A percentile compares a stretch with the other conserved stretches of the same genome.
phyloP scores from a whole-genome alignment of 2,329 filamentous ascomycete species.

The Epichloe glyceriae region DNA sequence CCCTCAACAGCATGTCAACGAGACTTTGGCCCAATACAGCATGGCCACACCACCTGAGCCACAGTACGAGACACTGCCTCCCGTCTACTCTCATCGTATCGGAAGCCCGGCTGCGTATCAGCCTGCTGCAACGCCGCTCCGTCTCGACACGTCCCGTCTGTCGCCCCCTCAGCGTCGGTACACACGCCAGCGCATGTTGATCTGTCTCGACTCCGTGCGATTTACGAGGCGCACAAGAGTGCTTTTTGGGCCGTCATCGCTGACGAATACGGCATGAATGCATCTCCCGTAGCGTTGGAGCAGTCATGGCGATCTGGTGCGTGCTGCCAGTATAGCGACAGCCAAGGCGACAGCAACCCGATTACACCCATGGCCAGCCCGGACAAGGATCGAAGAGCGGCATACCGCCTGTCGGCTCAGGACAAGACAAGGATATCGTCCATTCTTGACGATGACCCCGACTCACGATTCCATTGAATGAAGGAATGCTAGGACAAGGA shows the following conservation, averaged over 20 bases:
- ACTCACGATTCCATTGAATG: neutral
- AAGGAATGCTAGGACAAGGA: neutral
- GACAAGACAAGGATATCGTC: slow-evolving; percentile 51
- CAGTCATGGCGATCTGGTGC: slow-evolving; percentile 51
- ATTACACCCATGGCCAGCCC: slow-evolving; percentile 42
- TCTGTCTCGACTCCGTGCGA: slow-evolving; percentile 50
- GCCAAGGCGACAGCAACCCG: slow-evolving; percentile 26
- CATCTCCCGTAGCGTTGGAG: slow-evolving; percentile 51
- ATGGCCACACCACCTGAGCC: slow-evolving; percentile 29
- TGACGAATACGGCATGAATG: slow-evolving; percentile 53
- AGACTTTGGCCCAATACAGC: slow-evolving; percentile 27
- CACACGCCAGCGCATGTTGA: slow-evolving; percentile 38
- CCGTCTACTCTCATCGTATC: slow-evolving; percentile 23
- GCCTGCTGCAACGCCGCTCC: slow-evolving; percentile 33
- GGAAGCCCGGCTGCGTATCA: slow-evolving; percentile 15
- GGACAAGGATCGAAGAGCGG: slow-evolving; percentile 30
- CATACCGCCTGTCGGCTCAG: slow-evolving; percentile 23
- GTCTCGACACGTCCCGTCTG: slow-evolving; percentile 44
- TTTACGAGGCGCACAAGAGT: slow-evolving; percentile 57
- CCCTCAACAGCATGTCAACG: slow-evolving; percentile 15
- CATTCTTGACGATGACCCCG: slow-evolving; percentile 32
- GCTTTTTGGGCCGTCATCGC: slow-evolving; percentile 65
- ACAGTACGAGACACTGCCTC: slow-evolving; percentile 32
- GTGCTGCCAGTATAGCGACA: slow-evolving; percentile 24
- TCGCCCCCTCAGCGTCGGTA: slow-evolving; percentile 22